Conservation (phyloP, 2,329 filamentous ascomycete genomes). For the Cytospora mali region DNA sequence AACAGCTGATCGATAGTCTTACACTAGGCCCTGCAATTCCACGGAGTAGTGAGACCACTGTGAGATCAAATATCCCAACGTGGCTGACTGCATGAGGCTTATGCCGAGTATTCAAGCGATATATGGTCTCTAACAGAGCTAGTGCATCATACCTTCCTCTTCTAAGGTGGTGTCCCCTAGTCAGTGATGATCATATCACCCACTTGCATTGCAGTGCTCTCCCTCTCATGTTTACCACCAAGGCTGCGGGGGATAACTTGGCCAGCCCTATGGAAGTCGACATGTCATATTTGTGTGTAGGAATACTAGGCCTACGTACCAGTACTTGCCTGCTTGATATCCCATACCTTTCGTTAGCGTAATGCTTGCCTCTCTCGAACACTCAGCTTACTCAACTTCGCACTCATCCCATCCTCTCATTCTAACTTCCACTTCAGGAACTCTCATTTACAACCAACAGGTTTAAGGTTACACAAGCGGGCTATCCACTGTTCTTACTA, state of each 20-base stretch:
- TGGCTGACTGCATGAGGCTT: neutral
- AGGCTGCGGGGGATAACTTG: neutral
- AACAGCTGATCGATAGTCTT: neutral
- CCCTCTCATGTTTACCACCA: neutral
- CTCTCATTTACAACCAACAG: neutral
- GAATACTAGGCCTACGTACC: neutral
- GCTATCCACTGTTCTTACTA: neutral
- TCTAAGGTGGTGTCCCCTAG: neutral
- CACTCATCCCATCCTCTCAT: neutral
- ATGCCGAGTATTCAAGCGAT: neutral
- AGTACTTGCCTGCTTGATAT: no score
- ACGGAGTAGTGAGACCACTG: neutral
- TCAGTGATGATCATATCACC: neutral
- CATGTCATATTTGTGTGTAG: neutral
- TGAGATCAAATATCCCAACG: neutral
- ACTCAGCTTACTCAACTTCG: neutral
- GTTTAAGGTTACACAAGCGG: neutral
- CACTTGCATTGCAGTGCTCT: neutral
- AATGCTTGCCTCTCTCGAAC: neutral
- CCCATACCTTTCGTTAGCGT: neutral
- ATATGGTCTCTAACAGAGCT: neutral
- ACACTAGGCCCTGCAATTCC: neutral
- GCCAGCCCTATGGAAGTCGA: neutral
- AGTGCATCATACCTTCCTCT: neutral
- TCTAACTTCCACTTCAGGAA: neutral